Conservation (phyloP, 768 basidiomycete genomes). For the Fomitopsis pulvina region DNA sequence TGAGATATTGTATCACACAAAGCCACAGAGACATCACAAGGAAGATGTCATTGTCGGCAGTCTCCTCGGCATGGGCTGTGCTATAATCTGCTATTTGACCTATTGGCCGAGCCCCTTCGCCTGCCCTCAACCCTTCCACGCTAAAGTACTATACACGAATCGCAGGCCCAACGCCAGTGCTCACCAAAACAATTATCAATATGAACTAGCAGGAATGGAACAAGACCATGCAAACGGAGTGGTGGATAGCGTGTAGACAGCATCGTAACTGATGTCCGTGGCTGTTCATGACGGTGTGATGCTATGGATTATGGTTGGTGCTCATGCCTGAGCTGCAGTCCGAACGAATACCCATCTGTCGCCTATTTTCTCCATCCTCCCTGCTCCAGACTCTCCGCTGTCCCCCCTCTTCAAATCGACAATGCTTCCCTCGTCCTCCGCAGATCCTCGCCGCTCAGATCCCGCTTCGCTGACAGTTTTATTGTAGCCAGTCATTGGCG, state of each 20-base stretch:
- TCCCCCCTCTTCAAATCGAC: not conserved
- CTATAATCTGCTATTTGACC: conserved; percentile 44
- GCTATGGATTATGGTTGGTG: conserved; percentile 2
- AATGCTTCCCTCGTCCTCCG: not conserved
- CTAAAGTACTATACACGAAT: conserved; percentile 36
- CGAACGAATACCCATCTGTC: conserved; percentile 71
- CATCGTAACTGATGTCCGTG: not conserved
- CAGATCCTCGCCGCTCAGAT: conserved; percentile 6
- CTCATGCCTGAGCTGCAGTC: conserved; percentile 13
- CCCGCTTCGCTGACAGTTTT: conserved; percentile 15
- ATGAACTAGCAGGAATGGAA: conserved; percentile 35
- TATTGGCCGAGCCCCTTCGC: conserved; percentile 65
- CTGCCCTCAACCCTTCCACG: conserved; percentile 19
- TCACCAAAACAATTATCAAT: conserved; percentile 31
- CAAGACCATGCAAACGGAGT: conserved; percentile 15
- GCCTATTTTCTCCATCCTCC: conserved; percentile 60
- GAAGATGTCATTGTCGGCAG: conserved; percentile 65
- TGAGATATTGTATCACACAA: conserved; percentile 1
- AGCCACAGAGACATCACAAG: conserved; percentile 52
- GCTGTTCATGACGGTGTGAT: not conserved
- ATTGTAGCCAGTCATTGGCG: not conserved
- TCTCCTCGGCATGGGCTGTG: conserved; percentile 46
- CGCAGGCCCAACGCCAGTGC: conserved; percentile 15
- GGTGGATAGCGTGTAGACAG: conserved; percentile 12
- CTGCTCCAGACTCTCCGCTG: conserved; percentile 4